Percentiles rank a stretch among this genome's conserved stretches.
Conservation (phyloP, 2,329 filamentous ascomycete genomes). For the Ophiostoma himal-ulmi region DNA sequence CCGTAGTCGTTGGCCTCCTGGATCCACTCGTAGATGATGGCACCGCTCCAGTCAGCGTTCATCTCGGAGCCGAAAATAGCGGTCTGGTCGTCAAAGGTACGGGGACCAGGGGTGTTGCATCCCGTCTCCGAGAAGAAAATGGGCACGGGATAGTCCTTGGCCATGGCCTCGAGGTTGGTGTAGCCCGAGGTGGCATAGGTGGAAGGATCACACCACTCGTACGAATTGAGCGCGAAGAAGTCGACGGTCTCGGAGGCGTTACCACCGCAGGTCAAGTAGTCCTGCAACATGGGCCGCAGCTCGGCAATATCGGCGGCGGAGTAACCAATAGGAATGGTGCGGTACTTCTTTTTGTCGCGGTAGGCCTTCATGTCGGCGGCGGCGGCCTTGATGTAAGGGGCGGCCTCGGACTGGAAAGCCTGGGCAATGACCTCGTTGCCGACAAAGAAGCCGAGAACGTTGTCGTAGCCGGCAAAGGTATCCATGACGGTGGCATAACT, state of each 20-base stretch:
- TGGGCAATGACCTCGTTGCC: slow-evolving; percentile 80
- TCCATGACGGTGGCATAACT: slow-evolving; percentile 69
- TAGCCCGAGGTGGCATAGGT: slow-evolving; percentile 63
- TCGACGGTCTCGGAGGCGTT: slow-evolving; percentile 66
- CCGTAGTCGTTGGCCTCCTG: slow-evolving; percentile 79
- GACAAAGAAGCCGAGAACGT: slow-evolving; percentile 76
- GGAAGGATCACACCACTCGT: slow-evolving; percentile 67
- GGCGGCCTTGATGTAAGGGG: slow-evolving; percentile 78
- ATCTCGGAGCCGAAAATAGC: slow-evolving; percentile 72
- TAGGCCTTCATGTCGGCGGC: slow-evolving; percentile 78
- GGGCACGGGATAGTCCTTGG: slow-evolving; percentile 68
- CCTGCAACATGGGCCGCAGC: slow-evolving; percentile 54
- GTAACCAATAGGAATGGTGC: slow-evolving; percentile 78
- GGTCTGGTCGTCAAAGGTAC: slow-evolving; percentile 64
- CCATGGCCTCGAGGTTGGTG: slow-evolving; percentile 57
- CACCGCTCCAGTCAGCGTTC: slow-evolving; percentile 63
- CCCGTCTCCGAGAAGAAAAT: slow-evolving; percentile 89
- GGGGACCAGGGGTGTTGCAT: slow-evolving; percentile 61
- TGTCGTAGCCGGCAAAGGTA: slow-evolving; percentile 69
- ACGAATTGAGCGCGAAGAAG: slow-evolving; percentile 81
- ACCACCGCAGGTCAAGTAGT: slow-evolving; percentile 72
- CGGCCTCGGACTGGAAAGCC: slow-evolving; percentile 54
- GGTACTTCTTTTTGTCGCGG: slow-evolving; percentile 67
- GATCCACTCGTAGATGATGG: slow-evolving; percentile 88
- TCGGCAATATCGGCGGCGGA: slow-evolving; percentile 78